Evolutionary conservation across 768 basidiomycete species (phyloP).

Genomic region (Mycena maculata): DNA sequence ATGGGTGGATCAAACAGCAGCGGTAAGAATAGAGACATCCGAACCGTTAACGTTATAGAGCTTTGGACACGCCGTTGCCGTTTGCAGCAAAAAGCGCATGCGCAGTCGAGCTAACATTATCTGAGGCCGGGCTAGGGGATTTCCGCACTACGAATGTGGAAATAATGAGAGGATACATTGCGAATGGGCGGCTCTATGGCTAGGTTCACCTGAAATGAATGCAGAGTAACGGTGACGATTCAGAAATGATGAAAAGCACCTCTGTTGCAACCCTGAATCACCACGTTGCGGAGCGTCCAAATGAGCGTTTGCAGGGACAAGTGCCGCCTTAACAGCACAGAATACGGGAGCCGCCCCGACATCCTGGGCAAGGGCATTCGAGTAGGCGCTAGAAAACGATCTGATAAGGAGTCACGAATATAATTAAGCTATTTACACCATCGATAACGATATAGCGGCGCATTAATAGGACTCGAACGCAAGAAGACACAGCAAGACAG

Average conservation of each 20-base stretch:
- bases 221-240: background rate
- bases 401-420: slow-evolving; percentile 15
- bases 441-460: too few relatives aligned
- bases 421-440: background rate
- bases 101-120: background rate
- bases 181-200: background rate
- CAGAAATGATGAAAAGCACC: background rate
- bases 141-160: background rate
- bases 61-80: background rate
- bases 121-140: background rate
- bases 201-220: background rate
- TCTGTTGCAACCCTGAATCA: background rate
- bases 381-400: slow-evolving; percentile 1
- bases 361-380: background rate
- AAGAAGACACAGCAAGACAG: too few relatives aligned
- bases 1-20: background rate
- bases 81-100: background rate
- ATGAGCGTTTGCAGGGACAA: background rate
- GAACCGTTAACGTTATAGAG: background rate
- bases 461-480: too few relatives aligned
- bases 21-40: background rate
- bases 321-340: background rate
- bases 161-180: background rate
- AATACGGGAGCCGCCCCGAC: background rate
- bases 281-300: background rate